Conservation (phyloP, 371 early-diverging fungal genomes). For the Capillidium heterosporum region DNA sequence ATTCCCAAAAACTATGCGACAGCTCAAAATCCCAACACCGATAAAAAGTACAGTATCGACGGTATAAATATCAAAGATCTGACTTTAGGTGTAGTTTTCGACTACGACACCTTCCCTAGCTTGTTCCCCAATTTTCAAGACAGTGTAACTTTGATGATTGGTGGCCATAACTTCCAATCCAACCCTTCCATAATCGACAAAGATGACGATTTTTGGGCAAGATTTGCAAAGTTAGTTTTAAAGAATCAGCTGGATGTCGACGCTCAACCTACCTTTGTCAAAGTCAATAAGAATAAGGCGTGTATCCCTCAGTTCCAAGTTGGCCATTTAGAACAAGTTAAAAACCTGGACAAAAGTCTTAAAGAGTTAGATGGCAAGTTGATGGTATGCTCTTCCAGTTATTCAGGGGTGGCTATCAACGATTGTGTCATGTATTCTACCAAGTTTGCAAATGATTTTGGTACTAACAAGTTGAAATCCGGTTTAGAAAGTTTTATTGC, state of each 20-base stretch:
- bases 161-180: conserved; percentile 52
- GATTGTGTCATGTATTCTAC: conserved; percentile 61
- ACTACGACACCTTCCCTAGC: conserved; percentile 55
- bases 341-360: conserved; percentile 22
- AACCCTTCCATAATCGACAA: neutral
- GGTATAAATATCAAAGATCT: conserved; percentile 19
- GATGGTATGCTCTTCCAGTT: conserved; percentile 62
- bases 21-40: too few species aligned
- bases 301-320: conserved; percentile 86
- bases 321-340: conserved; percentile 51
- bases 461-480: too few species aligned
- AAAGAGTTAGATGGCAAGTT: conserved; percentile 29
- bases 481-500: too few species aligned
- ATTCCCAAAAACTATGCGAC: conserved; percentile 28
- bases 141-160: conserved; percentile 76
- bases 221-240: conserved; percentile 13
- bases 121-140: neutral
- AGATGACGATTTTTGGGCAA: conserved; percentile 6
- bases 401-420: conserved; percentile 71
- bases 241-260: conserved; percentile 30
- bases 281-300: conserved; percentile 35
- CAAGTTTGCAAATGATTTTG: conserved; percentile 28
- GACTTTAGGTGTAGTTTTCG: conserved; percentile 78
- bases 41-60: too few species aligned
- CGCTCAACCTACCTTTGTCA: conserved; percentile 23